These are phyloP conservation scores for Eucalyptus sp. DNA, from an alignment of 345 rosid species.

Conservation along the genomic window DNA sequence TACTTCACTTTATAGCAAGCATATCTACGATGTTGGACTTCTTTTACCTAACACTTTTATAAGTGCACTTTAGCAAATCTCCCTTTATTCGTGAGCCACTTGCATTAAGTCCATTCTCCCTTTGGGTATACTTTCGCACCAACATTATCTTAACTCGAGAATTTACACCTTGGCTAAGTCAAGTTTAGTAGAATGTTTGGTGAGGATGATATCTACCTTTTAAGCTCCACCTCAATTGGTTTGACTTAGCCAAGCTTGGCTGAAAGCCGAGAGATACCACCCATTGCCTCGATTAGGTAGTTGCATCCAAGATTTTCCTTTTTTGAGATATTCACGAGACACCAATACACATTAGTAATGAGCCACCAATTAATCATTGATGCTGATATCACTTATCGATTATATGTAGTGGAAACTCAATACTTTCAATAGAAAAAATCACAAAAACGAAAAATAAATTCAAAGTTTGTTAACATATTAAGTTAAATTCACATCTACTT, in stretches of 20 bases:
- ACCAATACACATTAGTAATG: background rate
- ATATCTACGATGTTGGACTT: background rate
- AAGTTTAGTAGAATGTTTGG: background rate
- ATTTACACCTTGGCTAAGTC: background rate
- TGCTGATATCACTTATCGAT: rapidly evolving
- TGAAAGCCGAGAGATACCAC: background rate
- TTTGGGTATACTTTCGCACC: background rate
- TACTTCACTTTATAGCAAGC: background rate
- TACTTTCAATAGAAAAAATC: background rate
- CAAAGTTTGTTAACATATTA: rapidly evolving
- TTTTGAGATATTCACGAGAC: background rate
- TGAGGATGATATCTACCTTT: background rate
- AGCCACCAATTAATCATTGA: background rate
- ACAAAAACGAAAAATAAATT: rapidly evolving
- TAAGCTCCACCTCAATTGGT: background rate
- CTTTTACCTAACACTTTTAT: background rate
- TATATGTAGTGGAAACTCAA: rapidly evolving
- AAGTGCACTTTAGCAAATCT: background rate
- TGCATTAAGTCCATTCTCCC: background rate
- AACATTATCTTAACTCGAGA: background rate
- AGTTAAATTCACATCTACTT: background rate
- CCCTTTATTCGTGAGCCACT: background rate
- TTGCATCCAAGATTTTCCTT: background rate
- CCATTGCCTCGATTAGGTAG: background rate
- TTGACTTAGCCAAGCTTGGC: background rate